Conservation (phyloP, 805 yeast genomes). For the Saccharomycopsis fodiens region DNA sequence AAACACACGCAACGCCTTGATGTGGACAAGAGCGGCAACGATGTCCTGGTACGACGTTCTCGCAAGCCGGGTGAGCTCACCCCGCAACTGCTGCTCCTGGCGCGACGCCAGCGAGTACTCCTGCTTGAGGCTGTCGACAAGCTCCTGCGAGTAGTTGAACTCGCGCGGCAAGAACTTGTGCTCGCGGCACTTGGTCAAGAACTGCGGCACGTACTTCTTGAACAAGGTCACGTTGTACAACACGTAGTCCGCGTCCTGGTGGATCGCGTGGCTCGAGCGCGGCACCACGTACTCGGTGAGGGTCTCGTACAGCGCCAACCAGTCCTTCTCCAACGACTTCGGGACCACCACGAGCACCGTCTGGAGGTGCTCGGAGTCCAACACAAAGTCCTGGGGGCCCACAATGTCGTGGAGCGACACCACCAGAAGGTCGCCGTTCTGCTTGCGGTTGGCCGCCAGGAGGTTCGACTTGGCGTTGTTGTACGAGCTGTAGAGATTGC, state of each 20-base stretch:
- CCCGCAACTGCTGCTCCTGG: constrained; percentile 62
- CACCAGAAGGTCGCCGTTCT: constrained; percentile 87
- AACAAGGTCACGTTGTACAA: constrained; percentile 78
- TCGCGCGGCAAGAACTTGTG: constrained; percentile 89
- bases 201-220: constrained; percentile 70
- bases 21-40: constrained; percentile 80
- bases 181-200: constrained; percentile 68
- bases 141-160: constrained; percentile 75
- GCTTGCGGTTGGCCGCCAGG: constrained; percentile 84
- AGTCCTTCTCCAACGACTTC: constrained; percentile 48
- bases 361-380: constrained; percentile 77
- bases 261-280: constrained; percentile 66
- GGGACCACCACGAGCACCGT: constrained; percentile 91
- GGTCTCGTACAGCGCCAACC: constrained; percentile 66
- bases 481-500: constrained; percentile 65
- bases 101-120: constrained; percentile 73
- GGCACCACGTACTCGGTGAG: constrained; percentile 82
- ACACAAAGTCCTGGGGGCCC: constrained; percentile 71
- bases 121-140: constrained; percentile 60
- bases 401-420: constrained; percentile 88
- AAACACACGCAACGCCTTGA: constrained; percentile 77
- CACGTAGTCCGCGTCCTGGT: constrained; percentile 64
- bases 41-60: constrained; percentile 88
- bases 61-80: constrained; percentile 75
- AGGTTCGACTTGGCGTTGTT: constrained; percentile 74